Base-by-base conservation (phyloP, 129 eudicot species). In the Deinandra increscens region DNA sequence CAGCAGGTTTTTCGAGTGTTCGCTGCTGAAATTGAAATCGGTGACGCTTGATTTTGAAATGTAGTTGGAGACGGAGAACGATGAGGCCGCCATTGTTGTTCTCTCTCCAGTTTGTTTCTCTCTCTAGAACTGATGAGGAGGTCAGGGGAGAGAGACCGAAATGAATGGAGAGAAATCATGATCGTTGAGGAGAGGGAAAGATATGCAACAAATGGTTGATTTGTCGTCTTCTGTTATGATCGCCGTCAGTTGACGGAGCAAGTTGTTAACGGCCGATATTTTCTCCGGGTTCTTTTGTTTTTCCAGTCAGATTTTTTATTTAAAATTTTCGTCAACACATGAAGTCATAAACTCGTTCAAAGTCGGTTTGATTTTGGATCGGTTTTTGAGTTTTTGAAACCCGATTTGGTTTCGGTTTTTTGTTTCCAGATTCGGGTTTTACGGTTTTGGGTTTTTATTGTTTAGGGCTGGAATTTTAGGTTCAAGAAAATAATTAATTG, bases 61-160 rank as follows among this genome's bases (percentile, higher is more conserved):
- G 72, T 72, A 61, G 71, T 43, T 71, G 2, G 79, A 39, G 6
- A 64, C 26, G 12, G 74, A 66, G 63, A 85, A 58, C 13, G 82
- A 56, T 51, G 87, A 79, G 62, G 85, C 61, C 64, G 86, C 87
- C 91, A 82, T 85, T 77, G 44, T 12, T 38, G 8, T 34, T 4
- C 64, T 68, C 61, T 60, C 76, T 51, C 53, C 13, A 6, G 39
- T 45, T n/a, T n/a, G 39, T 45, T 70, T 68, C 68, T 71, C 60
- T 14, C 70, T 61, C 66, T 66, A 64, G 17, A 64, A 39, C 23
- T 5, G 56, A 41, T 13, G 19, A 26, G n/a, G 19, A 26, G 31
- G 31, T 26, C 31, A 26, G 31, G 31, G 31, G 56, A 60, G 41
- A 51, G 51, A 22, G 48, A 18, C 31, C 15, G 50, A 15, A 48